phyloP scores from a whole-genome alignment of 306 rosid species.

The Myrica gale region DNA sequence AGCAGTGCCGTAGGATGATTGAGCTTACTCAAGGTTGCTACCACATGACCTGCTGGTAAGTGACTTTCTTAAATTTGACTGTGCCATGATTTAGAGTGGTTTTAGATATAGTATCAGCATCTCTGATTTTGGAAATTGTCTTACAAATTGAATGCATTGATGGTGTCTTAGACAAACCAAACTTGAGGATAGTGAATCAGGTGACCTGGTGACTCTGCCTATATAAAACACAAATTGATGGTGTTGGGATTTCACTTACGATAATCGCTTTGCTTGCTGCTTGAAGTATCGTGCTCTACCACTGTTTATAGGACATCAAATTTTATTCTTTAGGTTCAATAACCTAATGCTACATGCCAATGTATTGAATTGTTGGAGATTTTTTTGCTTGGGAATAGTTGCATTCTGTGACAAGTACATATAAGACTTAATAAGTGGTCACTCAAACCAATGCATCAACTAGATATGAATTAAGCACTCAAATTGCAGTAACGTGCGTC shows the following conservation, averaged over 20 bases:
- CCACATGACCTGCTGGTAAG: constrained; percentile 96
- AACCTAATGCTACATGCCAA: background rate
- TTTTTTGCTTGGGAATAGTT: background rate
- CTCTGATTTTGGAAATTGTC: background rate
- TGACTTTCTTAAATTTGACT: background rate
- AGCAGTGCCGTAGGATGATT: constrained; percentile 80
- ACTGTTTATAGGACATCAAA: background rate
- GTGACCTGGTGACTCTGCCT: background rate
- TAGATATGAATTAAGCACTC: background rate
- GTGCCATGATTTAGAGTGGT: background rate
- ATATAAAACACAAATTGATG: background rate
- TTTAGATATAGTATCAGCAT: background rate
- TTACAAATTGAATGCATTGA: background rate
- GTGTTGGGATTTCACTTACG: background rate
- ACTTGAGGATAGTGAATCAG: background rate
- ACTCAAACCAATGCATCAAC: background rate
- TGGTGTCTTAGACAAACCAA: background rate
- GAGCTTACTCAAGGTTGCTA: constrained; percentile 85
- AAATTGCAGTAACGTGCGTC: background rate
- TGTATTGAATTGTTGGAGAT: background rate
- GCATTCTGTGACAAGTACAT: background rate
- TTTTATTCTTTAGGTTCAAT: background rate
- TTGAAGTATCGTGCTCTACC: background rate
- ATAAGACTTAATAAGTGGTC: background rate
- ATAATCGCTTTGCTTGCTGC: background rate